Conservation (phyloP, 2,329 filamentous ascomycete genomes). For the Sclerotinia subarctica region DNA sequence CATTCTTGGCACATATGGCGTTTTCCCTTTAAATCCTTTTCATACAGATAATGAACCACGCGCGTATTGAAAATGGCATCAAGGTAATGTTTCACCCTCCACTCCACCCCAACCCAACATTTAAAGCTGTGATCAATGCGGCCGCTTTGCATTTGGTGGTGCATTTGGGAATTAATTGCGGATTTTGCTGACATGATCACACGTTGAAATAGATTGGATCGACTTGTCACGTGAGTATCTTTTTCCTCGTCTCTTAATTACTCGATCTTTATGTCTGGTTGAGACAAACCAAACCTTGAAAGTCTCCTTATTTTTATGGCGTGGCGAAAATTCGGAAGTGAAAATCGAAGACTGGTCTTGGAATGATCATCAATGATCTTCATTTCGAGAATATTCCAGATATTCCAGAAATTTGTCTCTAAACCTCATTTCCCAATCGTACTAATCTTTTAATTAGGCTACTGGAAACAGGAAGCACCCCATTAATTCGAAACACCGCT, state of each 20-base stretch:
- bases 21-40: conserved; percentile 15
- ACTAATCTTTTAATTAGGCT: conserved; percentile 54
- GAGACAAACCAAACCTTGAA: conserved; percentile 6
- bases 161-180: conserved; percentile 4
- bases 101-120: conserved; percentile 1
- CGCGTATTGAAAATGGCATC: conserved; percentile 38
- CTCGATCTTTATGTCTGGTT: conserved; percentile 1
- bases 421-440: background rate
- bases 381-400: background rate
- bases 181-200: conserved; percentile 28
- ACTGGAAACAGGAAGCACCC: conserved; percentile 95
- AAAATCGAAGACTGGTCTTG: background rate
- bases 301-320: background rate
- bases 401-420: background rate
- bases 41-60: conserved; percentile 32
- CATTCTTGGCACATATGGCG: conserved; percentile 23
- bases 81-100: conserved; percentile 33
- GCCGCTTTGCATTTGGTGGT: background rate
- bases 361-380: conserved; percentile 7
- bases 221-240: conserved; percentile 78
- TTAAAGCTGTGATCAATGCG: conserved; percentile 10
- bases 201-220: conserved; percentile 62
- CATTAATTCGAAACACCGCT: conserved; percentile 92
- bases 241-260: background rate
- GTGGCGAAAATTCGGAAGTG: background rate